Conservation (phyloP, 2,329 filamentous ascomycete genomes). For the Pseudocercospora ulei region DNA sequence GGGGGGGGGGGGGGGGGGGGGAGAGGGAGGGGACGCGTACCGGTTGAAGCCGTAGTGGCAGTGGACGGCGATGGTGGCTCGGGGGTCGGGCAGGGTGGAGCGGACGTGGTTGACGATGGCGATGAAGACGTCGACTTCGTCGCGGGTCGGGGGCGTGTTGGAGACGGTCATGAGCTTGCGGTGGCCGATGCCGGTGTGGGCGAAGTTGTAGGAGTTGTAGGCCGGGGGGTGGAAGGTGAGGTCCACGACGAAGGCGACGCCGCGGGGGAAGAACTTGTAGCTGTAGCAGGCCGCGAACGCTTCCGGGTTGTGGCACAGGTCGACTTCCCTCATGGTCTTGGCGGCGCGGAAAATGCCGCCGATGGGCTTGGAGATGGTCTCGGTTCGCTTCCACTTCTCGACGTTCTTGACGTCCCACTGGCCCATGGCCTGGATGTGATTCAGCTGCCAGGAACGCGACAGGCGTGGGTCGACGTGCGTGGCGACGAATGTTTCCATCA, state of each 20-base stretch:
- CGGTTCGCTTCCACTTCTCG: slow-evolving; percentile 66
- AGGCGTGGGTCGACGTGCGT: slow-evolving; percentile 66
- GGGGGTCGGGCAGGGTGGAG: slow-evolving; percentile 32
- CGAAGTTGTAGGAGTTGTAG: slow-evolving; percentile 58
- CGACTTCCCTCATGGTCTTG: slow-evolving; percentile 86
- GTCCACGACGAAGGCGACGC: slow-evolving; percentile 55
- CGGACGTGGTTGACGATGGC: slow-evolving; percentile 46
- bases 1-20: too few species aligned
- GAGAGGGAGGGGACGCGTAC: slow-evolving; percentile 2
- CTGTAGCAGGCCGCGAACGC: slow-evolving; percentile 62
- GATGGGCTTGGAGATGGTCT: slow-evolving; percentile 47
- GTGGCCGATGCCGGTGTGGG: slow-evolving; percentile 41
- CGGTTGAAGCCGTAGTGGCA: slow-evolving; percentile 91
- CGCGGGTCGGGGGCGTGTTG: slow-evolving; percentile 66
- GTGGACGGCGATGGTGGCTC: slow-evolving; percentile 61
- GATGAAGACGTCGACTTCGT: slow-evolving; percentile 53
- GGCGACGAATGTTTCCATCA: slow-evolving; percentile 73
- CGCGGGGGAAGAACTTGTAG: slow-evolving; percentile 44
- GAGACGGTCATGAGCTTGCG: slow-evolving; percentile 87
- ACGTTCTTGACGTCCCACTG: slow-evolving; percentile 99
- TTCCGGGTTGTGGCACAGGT: slow-evolving; percentile 67
- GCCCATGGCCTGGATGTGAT: slow-evolving; percentile 75
- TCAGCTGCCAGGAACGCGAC: slow-evolving; percentile 79
- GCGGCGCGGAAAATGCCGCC: slow-evolving; percentile 73
- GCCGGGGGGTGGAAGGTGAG: slow-evolving; percentile 86